Conservation (phyloP, 1,139 yeast species). For the Entelexis sorbosivorans region DNA sequence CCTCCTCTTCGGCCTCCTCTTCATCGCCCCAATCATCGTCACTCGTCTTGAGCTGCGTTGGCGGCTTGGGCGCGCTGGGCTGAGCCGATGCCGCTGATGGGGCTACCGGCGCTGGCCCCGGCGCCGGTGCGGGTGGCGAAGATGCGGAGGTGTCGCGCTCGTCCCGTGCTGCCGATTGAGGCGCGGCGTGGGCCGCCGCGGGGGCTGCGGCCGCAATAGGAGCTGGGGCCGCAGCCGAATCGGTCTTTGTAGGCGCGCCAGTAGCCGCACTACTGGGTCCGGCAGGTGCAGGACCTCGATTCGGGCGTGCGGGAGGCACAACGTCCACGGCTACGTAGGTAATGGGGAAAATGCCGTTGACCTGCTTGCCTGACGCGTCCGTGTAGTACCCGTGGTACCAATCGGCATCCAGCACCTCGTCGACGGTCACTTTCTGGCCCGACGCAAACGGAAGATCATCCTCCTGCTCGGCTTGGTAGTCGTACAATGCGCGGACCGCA, state of each 20-base stretch:
- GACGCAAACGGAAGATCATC: constrained; percentile 68
- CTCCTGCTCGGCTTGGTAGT: constrained; percentile 65
- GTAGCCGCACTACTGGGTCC: constrained; percentile 12
- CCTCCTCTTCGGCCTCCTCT: constrained; percentile 14
- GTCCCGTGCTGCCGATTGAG: background rate
- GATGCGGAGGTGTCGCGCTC: background rate
- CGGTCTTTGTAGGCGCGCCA: background rate
- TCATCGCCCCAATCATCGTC: constrained; percentile 18
- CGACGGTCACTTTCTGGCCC: constrained; percentile 63
- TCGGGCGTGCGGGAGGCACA: constrained; percentile 16
- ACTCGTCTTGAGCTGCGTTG: background rate
- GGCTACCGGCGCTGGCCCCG: background rate
- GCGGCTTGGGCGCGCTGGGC: background rate
- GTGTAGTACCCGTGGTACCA: constrained; percentile 69
- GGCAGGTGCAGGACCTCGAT: constrained; percentile 10
- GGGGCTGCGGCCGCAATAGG: constrained; percentile 11
- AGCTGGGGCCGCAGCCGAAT: background rate
- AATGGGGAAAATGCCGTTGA: constrained; percentile 76
- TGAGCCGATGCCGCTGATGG: background rate
- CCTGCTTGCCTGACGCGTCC: constrained; percentile 34
- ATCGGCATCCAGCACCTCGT: constrained; percentile 72
- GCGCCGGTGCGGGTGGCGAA: background rate
- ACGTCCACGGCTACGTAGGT: constrained; percentile 51
- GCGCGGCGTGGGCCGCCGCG: background rate
- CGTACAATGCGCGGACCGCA: constrained; percentile 54